Evolutionary conservation across 352 stramenopile genomes (phyloP).

Genomic region (Phytophthora ohioensis): DNA sequence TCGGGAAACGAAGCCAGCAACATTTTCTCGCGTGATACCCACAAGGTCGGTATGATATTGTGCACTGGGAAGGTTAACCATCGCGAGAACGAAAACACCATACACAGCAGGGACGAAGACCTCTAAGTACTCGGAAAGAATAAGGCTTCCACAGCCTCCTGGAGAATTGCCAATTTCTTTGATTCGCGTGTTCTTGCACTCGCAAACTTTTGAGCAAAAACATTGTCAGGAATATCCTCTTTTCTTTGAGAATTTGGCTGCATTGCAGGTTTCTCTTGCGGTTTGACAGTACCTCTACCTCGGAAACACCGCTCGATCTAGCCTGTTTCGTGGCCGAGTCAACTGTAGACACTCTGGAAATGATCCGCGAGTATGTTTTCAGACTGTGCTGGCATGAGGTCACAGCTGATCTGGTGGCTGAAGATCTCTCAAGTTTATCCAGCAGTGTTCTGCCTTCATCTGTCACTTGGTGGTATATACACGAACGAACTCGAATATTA

Average conservation of each 20-base stretch:
- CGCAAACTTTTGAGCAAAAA: neutral
- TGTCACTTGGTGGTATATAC: constrained; percentile 15
- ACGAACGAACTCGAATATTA: constrained; percentile 19
- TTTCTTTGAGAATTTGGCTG: neutral
- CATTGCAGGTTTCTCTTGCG: too few relatives aligned
- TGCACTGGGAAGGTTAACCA: constrained; percentile 35
- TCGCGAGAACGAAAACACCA: constrained; percentile 16
- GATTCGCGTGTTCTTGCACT: neutral
- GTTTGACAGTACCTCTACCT: neutral
- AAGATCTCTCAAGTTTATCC: neutral
- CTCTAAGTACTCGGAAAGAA: constrained; percentile 54
- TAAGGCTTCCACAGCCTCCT: constrained; percentile 31
- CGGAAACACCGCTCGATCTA: constrained; percentile 1
- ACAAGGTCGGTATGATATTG: constrained; percentile 46
- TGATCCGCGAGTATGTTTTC: neutral
- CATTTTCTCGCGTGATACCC: constrained; percentile 7
- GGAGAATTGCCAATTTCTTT: constrained; percentile 10
- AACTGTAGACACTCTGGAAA: neutral
- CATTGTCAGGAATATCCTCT: neutral
- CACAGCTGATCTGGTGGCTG: neutral
- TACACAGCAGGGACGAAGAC: constrained; percentile 45
- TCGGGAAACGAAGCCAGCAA: constrained; percentile 10
- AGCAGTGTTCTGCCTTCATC: neutral
- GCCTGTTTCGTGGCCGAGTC: neutral
- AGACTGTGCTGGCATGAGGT: constrained; percentile 9